phyloP scores from a whole-genome alignment of 257 asterid genomes.

The Coffea canephora region DNA sequence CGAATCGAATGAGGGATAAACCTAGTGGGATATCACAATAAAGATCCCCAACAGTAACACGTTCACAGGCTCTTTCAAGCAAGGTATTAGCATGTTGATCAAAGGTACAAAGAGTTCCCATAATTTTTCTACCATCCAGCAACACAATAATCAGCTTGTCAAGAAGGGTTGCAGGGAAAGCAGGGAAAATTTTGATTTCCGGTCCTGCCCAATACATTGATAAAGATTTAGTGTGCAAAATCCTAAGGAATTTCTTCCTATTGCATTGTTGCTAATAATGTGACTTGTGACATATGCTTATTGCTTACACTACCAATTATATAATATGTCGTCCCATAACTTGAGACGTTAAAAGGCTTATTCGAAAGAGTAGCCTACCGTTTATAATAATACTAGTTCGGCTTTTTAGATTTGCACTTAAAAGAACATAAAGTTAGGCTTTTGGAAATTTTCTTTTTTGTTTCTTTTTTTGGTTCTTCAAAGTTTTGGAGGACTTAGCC shows the following conservation, averaged over 20 bases:
- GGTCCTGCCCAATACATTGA: slow-evolving; percentile 96
- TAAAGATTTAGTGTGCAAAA: slow-evolving; percentile 16
- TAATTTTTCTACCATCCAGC: slow-evolving; percentile 45
- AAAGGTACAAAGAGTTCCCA: slow-evolving; percentile 47
- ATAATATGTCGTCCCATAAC: too few species aligned
- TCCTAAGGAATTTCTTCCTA: slow-evolving; percentile 28
- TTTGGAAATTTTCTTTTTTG: too few species aligned
- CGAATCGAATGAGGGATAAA: slow-evolving; percentile 81
- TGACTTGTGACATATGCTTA: too few species aligned
- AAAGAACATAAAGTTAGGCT: too few species aligned
- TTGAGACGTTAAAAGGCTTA: too few species aligned
- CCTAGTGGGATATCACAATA: slow-evolving; percentile 93
- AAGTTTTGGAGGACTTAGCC: too few species aligned
- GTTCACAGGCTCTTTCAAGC: slow-evolving; percentile 93
- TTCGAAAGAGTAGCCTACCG: too few species aligned
- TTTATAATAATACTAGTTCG: too few species aligned
- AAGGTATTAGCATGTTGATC: slow-evolving; percentile 76
- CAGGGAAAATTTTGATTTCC: slow-evolving; percentile 81
- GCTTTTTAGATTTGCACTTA: too few species aligned
- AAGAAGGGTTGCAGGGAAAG: slow-evolving; percentile 93
- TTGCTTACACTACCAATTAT: too few species aligned
- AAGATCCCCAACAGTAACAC: slow-evolving; percentile 87
- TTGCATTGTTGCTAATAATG: too few species aligned
- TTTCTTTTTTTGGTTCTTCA: too few species aligned
- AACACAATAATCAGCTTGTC: slow-evolving; percentile 58